Conservation (phyloP, 441 rosid species). For the Aleurites moluccanus region DNA sequence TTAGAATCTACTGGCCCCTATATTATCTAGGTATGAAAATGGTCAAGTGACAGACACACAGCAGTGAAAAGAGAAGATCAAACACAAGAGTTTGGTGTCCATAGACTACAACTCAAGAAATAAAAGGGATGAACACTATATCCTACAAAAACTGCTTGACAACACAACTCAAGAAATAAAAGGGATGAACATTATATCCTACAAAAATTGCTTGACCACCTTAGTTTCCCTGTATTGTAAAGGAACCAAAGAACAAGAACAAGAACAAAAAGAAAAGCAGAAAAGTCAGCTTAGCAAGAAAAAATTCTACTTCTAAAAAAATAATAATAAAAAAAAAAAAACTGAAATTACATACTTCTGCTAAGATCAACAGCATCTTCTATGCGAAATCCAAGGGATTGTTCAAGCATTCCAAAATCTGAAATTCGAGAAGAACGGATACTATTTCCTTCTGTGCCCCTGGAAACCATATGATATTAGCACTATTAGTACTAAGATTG, state of each 20-base stretch:
- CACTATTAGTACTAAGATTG: conserved; percentile 17
- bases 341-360: conserved; percentile 40
- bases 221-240: neutral
- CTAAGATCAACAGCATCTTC: conserved; percentile 56
- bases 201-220: neutral
- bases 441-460: conserved; percentile 47
- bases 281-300: neutral
- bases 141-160: conserved; percentile 2
- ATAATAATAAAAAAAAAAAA: conserved; percentile 16
- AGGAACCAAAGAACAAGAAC: neutral
- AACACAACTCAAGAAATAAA: neutral
- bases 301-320: neutral
- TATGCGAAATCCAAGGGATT: conserved; percentile 50
- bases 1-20: neutral
- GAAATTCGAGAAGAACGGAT: conserved; percentile 43
- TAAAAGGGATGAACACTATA: neutral
- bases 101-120: neutral
- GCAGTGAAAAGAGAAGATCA: neutral
- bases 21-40: neutral
- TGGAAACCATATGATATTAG: conserved; percentile 35
- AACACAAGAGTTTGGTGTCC: neutral
- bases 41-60: neutral
- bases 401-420: conserved; percentile 49
- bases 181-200: neutral
- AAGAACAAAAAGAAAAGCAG: neutral